A percentile compares a stretch with the other conserved stretches of the same genome.
Conservation (phyloP, 768 basidiomycete species). For the Lactarius akahatsu region DNA sequence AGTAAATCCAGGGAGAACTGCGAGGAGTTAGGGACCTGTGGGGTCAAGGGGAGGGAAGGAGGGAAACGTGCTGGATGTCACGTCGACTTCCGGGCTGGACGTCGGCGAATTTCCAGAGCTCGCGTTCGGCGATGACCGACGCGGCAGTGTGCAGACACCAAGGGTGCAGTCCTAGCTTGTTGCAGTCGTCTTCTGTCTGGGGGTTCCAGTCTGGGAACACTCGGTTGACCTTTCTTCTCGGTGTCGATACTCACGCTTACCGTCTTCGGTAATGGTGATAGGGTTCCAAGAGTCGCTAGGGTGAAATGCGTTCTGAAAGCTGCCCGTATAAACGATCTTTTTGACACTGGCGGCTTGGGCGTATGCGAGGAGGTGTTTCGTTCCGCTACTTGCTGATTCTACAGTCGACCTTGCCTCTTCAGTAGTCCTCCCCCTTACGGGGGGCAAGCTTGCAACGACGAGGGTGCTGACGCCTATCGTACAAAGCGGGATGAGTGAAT, state of each 20-base stretch:
- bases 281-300: constrained; percentile 23
- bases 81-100: constrained; percentile 18
- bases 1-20: constrained; percentile 20
- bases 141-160: constrained; percentile 21
- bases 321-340: constrained; percentile 18
- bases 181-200: constrained; percentile 13
- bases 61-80: constrained; percentile 22
- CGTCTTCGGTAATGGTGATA: constrained; percentile 17
- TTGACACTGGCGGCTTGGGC: constrained; percentile 15
- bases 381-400: constrained; percentile 13
- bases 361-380: constrained; percentile 13
- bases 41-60: neutral
- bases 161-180: constrained; percentile 23
- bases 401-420: neutral
- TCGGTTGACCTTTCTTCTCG: neutral
- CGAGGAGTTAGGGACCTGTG: neutral
- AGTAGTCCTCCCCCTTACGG: neutral
- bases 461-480: constrained; percentile 12
- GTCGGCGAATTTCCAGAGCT: constrained; percentile 24
- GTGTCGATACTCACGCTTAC: constrained; percentile 2
- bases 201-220: constrained; percentile 22
- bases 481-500: neutral
- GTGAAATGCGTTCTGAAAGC: constrained; percentile 17
- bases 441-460: constrained; percentile 2
- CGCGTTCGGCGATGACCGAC: constrained; percentile 24